Conservation (phyloP, 2,329 filamentous ascomycete genomes). For the Rhinocladiella similis region DNA sequence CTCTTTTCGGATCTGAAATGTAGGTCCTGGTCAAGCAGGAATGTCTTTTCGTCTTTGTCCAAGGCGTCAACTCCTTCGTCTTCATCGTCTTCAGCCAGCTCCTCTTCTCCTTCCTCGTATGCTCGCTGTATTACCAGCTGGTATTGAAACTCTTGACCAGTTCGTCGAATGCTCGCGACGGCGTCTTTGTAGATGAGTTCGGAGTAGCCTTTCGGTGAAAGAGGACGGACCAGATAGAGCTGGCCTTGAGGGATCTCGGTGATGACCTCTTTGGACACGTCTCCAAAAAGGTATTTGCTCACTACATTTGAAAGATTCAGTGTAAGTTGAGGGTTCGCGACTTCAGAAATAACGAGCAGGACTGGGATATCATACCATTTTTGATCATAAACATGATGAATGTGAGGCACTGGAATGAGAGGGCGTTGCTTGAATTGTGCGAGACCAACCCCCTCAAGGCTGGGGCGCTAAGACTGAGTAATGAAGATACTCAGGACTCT, state of each 20-base stretch:
- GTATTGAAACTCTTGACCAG: conserved; percentile 93
- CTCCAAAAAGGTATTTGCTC: conserved; percentile 88
- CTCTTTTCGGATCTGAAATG: conserved; percentile 83
- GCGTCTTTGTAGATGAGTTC: conserved; percentile 99
- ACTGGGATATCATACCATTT: conserved; percentile 48
- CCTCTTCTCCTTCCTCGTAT: conserved; percentile 96
- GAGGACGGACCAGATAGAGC: conserved; percentile 92
- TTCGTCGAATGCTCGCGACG: conserved; percentile 85
- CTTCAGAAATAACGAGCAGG: conserved; percentile 21
- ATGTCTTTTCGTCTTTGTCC: conserved; percentile 96
- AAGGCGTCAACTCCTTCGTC: conserved; percentile 76
- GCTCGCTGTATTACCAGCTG: conserved; percentile 94
- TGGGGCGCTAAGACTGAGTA: too few relatives aligned
- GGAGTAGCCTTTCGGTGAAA: conserved; percentile 95
- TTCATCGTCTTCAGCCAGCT: conserved; percentile 87
- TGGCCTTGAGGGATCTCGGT: conserved; percentile 95
- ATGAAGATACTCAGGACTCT: too few relatives aligned
- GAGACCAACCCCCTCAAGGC: background rate
- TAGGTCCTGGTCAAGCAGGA: conserved; percentile 87
- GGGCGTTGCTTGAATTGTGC: background rate
- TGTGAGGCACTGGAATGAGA: background rate
- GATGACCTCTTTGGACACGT: conserved; percentile 85
- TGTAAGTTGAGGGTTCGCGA: conserved; percentile 13
- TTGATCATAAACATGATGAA: conserved; percentile 57
- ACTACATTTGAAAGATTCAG: conserved; percentile 53